These are phyloP conservation scores for Silybum marianum DNA, from an alignment of 129 eudicot genomes.

Conservation along the genomic window DNA sequence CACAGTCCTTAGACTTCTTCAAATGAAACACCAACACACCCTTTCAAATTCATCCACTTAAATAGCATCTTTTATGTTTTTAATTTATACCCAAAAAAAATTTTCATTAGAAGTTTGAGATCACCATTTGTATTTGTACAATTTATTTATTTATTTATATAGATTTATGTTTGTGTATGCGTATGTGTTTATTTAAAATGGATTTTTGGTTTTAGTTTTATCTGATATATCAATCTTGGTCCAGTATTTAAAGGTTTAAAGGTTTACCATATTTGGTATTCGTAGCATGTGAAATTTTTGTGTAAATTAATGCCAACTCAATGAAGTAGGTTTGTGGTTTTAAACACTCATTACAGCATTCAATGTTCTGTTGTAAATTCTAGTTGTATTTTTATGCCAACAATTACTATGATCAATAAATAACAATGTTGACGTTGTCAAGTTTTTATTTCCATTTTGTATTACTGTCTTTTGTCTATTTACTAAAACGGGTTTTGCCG, in stretches of 20 bases:
- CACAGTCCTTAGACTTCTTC: not conserved
- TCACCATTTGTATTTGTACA: not conserved
- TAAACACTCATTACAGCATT: not conserved
- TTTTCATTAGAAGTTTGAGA: not conserved
- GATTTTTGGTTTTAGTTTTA: not conserved
- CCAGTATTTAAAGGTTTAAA: not conserved
- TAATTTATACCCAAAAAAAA: not conserved
- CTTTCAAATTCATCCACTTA: not conserved
- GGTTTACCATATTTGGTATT: not conserved
- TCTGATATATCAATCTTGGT: not conserved
- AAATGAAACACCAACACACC: not conserved
- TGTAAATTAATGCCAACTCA: not conserved
- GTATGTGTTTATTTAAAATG: not conserved
- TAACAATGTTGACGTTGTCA: not conserved
- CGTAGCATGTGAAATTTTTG: not conserved
- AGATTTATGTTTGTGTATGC: not conserved
- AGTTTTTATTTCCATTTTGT: not conserved
- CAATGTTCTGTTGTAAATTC: not conserved
- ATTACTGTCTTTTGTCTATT: not conserved
- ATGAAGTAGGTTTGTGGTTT: constrained; percentile 2
- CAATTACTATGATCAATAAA: not conserved
- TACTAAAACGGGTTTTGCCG: not conserved
- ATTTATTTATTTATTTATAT: no score
- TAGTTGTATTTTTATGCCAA: not conserved
- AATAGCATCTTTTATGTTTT: not conserved